Percentiles rank a stretch among this genome's conserved stretches.
Evolutionary conservation across 371 early-diverging fungal species (phyloP).

Genomic region (Lichtheimia ramosa): DNA sequence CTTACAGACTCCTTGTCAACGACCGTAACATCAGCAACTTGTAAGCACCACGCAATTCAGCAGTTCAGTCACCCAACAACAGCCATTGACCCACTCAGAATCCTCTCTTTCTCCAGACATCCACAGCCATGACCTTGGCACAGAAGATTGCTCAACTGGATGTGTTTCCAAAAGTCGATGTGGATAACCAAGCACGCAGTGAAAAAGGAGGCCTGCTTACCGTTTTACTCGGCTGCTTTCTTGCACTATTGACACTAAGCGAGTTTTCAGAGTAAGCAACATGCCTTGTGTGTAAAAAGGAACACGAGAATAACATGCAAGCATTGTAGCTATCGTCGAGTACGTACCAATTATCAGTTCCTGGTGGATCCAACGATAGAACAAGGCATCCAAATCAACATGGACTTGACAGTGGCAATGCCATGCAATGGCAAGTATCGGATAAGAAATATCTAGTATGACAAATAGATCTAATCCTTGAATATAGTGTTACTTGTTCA

Average conservation of each 20-base stretch:
- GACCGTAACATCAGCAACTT: neutral
- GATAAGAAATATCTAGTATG: neutral
- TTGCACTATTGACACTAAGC: slow-evolving; percentile 62
- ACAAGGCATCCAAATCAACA: slow-evolving; percentile 75
- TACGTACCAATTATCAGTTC: slow-evolving; percentile 76
- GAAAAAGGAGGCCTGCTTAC: slow-evolving; percentile 83
- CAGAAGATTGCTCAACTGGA: slow-evolving; percentile 58
- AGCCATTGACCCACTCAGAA: neutral
- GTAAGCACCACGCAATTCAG: too few species aligned
- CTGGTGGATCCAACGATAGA: slow-evolving; percentile 71
- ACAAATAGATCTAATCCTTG: neutral
- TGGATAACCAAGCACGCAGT: slow-evolving; percentile 72
- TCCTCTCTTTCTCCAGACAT: neutral
- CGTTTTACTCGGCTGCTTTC: slow-evolving; percentile 62
- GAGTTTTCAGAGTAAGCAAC: slow-evolving; percentile 71
- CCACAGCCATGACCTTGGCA: slow-evolving; percentile 6
- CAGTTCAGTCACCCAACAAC: neutral
- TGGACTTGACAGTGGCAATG: slow-evolving; percentile 90
- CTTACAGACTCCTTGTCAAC: neutral
- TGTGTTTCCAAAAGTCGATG: slow-evolving; percentile 89
- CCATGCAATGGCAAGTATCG: slow-evolving; percentile 68
- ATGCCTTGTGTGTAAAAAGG: neutral
- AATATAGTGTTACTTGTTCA: slow-evolving; percentile 32
- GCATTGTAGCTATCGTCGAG: slow-evolving; percentile 35
- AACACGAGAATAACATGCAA: neutral